Evolutionary conservation across 148 eudicot genomes (phyloP).

Genomic region (Rhododendron kiyosumense): DNA sequence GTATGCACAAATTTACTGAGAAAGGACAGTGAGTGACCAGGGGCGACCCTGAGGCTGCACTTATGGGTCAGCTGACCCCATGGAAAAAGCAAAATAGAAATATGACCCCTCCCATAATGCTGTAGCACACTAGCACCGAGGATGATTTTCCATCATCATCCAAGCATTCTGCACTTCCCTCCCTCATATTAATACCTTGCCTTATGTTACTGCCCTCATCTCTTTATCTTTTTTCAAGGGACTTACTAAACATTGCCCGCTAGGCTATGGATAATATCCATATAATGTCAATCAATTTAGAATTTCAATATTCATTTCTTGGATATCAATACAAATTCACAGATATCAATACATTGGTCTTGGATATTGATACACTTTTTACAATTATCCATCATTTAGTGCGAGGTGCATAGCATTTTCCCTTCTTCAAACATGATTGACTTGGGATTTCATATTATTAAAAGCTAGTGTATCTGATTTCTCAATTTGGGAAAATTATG

Average conservation of each 20-base stretch:
- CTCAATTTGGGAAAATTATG: not conserved
- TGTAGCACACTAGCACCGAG: not conserved
- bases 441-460: not conserved
- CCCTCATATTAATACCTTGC: not conserved
- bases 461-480: not conserved
- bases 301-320: no score
- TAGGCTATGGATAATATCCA: no score
- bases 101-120: not conserved
- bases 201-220: not conserved
- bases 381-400: no score
- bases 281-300: no score
- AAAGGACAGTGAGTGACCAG: not conserved
- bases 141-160: no score
- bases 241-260: no score
- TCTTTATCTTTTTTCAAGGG: not conserved
- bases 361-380: no score
- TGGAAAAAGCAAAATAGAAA: not conserved
- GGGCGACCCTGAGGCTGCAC: not conserved
- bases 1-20: not conserved
- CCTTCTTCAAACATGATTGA: not conserved
- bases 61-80: not conserved
- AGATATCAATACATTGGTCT: no score
- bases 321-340: no score
- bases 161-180: not conserved
- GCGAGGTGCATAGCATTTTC: no score